Base-by-base conservation (phyloP, 2,329 filamentous ascomycete genomes). In the Epichloe uncinata region DNA sequence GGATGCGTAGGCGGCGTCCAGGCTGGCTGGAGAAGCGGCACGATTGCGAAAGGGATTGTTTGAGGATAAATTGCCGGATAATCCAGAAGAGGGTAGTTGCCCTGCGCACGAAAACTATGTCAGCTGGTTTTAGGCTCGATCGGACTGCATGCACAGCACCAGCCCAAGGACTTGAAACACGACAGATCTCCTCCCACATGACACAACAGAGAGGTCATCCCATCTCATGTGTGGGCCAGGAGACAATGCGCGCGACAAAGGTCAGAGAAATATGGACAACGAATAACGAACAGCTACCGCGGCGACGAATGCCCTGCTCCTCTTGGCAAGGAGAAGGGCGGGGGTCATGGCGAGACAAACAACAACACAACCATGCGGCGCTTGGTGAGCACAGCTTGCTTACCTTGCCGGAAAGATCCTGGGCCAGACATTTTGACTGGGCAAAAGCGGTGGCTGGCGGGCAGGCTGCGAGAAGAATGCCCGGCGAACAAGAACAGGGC, bases 21-120 rank as follows among this genome's bases (percentile, higher is more conserved):
- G 53, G 55, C 60, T 65, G 48, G 68, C 64, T 47, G 78, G 82
- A 55, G 84, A 86, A 37, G 73, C 72, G 55, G 82, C 79, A 61
- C 83, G 80, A 66, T 87, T 87, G 71, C 85, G 82, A 61, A 80
- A 90, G 54, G 85, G 85, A 64, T 90, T 90, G 75, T 89, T 89
- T 65, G 85, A 89, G 66, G 82, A 82, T 61, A 89, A 77, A 67
- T 81, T 84, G 64, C 84, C 70, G 49, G 77, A 71, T 62, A 84
- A 71, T 57, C 73, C 74, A 51, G 58, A 53, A 51, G 57, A 52
- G 54, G 38, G 48, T 35, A 45, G 52, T 50, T 54, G 57, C 20
- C 55, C 57, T 58, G 45, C 47, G 50, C 42, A 46, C 50, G 45
- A 49, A 48, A 49, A 42, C 55, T 26, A 43, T 34, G 43, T 42